These are phyloP conservation scores for Rhytidiadelphus loreus DNA, from an alignment of 225 moss, liverwort and hornwort genomes.

Conservation along the genomic window DNA sequence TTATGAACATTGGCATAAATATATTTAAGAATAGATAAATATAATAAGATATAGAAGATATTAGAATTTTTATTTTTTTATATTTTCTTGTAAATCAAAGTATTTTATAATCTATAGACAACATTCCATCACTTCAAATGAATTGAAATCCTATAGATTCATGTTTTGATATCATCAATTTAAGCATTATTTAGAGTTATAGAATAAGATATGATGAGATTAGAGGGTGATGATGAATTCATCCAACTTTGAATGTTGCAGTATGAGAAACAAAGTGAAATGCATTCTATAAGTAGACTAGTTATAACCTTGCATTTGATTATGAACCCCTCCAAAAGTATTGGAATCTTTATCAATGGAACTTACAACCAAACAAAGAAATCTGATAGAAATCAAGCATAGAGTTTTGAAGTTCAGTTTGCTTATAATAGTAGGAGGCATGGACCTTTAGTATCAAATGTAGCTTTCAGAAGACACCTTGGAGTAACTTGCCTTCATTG, in stretches of 20 bases:
- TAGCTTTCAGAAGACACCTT: not conserved
- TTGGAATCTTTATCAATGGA: not conserved
- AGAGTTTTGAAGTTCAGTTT: not conserved
- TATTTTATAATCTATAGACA: not conserved
- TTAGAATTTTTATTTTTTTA: too few relatives aligned
- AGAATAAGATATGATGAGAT: accelerated
- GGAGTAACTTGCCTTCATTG: not conserved
- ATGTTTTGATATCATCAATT: not conserved
- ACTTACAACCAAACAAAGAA: not conserved
- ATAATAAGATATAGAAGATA: not conserved
- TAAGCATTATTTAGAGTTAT: not conserved
- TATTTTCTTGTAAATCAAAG: accelerated
- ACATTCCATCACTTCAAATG: accelerated
- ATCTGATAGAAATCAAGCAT: not conserved
- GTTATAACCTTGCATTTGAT: not conserved
- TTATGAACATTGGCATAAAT: not conserved
- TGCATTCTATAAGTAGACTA: not conserved
- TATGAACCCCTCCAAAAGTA: accelerated
- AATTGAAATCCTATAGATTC: not conserved
- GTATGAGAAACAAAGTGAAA: not conserved
- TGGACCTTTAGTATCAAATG: not conserved
- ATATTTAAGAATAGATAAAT: not conserved
- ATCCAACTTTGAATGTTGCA: not conserved
- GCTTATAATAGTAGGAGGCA: accelerated
- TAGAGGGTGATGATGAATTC: not conserved